Evolutionary conservation across 441 rosid genomes (phyloP), one percentile per base, ranked within the genome.

Genomic region (Populus tomentosa): DNA sequence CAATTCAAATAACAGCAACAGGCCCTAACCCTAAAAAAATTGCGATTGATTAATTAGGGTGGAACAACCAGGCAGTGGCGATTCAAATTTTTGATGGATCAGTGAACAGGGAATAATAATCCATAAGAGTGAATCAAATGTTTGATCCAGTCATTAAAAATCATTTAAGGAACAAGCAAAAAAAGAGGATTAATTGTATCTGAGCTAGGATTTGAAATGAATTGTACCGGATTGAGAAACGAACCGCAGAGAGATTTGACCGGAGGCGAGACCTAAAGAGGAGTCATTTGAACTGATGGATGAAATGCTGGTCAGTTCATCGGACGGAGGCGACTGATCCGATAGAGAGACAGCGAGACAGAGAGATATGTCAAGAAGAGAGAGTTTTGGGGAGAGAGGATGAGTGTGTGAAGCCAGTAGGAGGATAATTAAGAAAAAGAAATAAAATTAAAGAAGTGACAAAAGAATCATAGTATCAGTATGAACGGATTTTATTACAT

Each of bases 21-120:
- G 67, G 42, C 63, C 71, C 69, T 59, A 83, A 83, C 86, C 88
- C 88, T 79, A 78, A 83, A 10, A 21, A 7, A 67, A 5, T 4
- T 0, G 13, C n/a, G 23, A 32, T 30, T 11, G 59, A 24, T 69
- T 42, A 40, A n/a, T 30, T 10, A 24, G 6, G 18, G 20, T 13
- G 56, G 20, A 46, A 46, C 56, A 42, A 80, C 71, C 69, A 61
- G 78, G 77, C 26, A 67, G 74, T 33, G 28, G 59, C 53, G 36
- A 42, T 70, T 63, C 64, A 8, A 72, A 61, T 76, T 40, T 77
- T 77, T 46, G 69, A 78, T 56, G 80, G 83, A 88, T 74, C 85
- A 40, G 73, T 78, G 80, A 63, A 78, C 78, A 87, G 85, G 85
- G 77, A 68, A 77, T 56, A 68, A 79, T 38, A 69, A 69, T 79